Evolutionary conservation across 2,329 filamentous ascomycete species (phyloP).

Genomic region (Dichotomopilus funicola): DNA sequence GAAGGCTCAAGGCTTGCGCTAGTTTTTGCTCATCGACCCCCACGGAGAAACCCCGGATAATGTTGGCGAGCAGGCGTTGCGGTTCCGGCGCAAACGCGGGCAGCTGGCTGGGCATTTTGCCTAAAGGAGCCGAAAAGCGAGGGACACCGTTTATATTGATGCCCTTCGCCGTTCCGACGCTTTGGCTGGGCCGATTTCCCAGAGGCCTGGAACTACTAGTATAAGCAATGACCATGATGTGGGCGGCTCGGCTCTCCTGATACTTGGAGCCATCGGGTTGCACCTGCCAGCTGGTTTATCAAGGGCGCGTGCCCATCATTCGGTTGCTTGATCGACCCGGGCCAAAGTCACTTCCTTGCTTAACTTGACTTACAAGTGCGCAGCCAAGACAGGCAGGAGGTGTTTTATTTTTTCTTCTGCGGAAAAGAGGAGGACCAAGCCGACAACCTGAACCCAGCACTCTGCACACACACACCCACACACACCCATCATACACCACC

Average conservation of each 20-base stretch:
- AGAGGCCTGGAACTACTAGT: slow-evolving; percentile 7
- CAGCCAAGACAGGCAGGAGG: neutral
- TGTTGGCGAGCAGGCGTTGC: slow-evolving; percentile 20
- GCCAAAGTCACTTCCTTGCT: neutral
- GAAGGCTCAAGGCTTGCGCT: too few relatives aligned
- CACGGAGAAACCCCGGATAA: slow-evolving; percentile 10
- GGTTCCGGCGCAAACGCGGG: slow-evolving; percentile 13
- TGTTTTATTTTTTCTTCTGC: neutral
- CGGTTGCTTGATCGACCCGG: too few relatives aligned
- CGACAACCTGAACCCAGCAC: too few relatives aligned
- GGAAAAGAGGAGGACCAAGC: neutral
- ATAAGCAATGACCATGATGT: neutral
- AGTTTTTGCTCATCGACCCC: too few relatives aligned
- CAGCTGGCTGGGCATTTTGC: slow-evolving; percentile 20
- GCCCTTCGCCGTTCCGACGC: slow-evolving; percentile 19
- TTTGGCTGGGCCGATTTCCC: slow-evolving; percentile 17
- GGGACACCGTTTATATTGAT: slow-evolving; percentile 23
- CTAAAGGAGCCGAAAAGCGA: slow-evolving; percentile 19
- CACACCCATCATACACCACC: too few relatives aligned
- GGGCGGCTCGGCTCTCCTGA: neutral
- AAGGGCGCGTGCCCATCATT: slow-evolving; percentile 10
- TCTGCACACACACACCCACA: too few relatives aligned
- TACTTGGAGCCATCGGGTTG: neutral
- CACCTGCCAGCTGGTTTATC: slow-evolving; percentile 7
- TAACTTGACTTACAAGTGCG: neutral